Conservation (phyloP, 2,329 filamentous ascomycete species). For the Colletotrichum phormii region DNA sequence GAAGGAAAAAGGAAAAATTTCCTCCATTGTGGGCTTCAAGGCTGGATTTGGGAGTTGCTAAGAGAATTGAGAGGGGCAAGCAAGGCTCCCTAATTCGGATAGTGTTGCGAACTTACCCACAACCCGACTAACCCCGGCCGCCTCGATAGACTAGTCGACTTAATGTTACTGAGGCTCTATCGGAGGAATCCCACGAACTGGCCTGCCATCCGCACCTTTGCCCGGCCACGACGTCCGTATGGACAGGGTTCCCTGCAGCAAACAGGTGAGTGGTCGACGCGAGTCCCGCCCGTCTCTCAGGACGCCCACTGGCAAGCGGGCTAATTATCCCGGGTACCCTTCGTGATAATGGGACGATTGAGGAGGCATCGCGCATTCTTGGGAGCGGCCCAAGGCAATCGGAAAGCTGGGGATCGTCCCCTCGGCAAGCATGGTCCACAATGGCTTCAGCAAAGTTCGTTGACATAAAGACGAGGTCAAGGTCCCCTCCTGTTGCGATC, state of each 20-base stretch:
- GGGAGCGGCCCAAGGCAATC: neutral
- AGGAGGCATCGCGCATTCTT: neutral
- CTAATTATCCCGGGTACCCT: slow-evolving; percentile 16
- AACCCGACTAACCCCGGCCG: neutral
- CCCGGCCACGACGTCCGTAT: neutral
- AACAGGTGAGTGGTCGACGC: slow-evolving; percentile 14
- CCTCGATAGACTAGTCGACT: neutral
- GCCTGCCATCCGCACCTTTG: slow-evolving; percentile 20
- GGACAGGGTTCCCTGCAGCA: slow-evolving; percentile 27
- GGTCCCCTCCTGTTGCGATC: neutral
- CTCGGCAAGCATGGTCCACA: slow-evolving; percentile 14
- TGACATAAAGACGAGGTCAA: slow-evolving; percentile 33
- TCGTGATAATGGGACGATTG: slow-evolving; percentile 28
- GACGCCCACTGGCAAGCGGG: slow-evolving; percentile 12
- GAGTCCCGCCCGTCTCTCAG: slow-evolving; percentile 4
- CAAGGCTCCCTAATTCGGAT: slow-evolving; percentile 23
- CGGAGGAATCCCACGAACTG: slow-evolving; percentile 1
- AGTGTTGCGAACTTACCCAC: slow-evolving; percentile 34
- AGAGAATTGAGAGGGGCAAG: slow-evolving; percentile 14
- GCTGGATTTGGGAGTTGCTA: slow-evolving; percentile 10
- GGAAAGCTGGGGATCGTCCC: neutral
- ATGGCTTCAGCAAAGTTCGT: slow-evolving; percentile 23
- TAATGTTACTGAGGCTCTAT: slow-evolving; percentile 28
- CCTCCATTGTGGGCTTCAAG: neutral
- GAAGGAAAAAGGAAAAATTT: neutral